Evolutionary conservation across 345 rosid genomes (phyloP).

Genomic region (Eucalyptus pauciflora): DNA sequence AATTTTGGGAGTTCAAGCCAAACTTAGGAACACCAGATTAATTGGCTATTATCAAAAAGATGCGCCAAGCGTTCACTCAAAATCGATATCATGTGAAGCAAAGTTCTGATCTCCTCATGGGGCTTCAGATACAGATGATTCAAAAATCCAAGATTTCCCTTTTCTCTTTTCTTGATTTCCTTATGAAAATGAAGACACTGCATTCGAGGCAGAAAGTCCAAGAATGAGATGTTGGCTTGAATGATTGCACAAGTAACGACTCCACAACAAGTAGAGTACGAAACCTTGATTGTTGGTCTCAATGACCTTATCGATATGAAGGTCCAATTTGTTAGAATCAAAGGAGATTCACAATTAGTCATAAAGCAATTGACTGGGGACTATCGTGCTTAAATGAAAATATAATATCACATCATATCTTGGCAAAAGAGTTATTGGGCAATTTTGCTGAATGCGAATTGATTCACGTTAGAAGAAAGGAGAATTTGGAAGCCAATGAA

Average conservation of each 20-base stretch:
- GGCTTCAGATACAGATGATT: conserved; percentile 21
- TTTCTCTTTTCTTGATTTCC: neutral
- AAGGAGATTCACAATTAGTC: no score
- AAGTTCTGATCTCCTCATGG: conserved; percentile 34
- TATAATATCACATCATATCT: no score
- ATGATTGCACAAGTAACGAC: neutral
- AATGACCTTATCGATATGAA: no score
- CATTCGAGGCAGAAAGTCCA: neutral
- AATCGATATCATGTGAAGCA: conserved; percentile 25
- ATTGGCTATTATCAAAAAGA: conserved; percentile 1
- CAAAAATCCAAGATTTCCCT: neutral
- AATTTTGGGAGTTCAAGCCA: conserved; percentile 38
- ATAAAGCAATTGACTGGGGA: no score
- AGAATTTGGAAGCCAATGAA: no score
- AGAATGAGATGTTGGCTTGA: neutral
- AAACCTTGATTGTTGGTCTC: no score
- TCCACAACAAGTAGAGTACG: neutral
- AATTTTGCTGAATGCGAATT: no score
- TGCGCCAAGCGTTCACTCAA: conserved; percentile 7
- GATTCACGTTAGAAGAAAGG: no score
- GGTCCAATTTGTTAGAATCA: no score
- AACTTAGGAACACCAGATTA: conserved; percentile 16
- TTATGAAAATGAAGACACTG: neutral
- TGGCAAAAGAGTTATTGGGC: no score
- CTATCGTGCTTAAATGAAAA: no score